A percentile compares a stretch with the other conserved stretches of the same genome.
Evolutionary conservation across 768 basidiomycete species (phyloP).

Genomic region (Suillus variegatus): DNA sequence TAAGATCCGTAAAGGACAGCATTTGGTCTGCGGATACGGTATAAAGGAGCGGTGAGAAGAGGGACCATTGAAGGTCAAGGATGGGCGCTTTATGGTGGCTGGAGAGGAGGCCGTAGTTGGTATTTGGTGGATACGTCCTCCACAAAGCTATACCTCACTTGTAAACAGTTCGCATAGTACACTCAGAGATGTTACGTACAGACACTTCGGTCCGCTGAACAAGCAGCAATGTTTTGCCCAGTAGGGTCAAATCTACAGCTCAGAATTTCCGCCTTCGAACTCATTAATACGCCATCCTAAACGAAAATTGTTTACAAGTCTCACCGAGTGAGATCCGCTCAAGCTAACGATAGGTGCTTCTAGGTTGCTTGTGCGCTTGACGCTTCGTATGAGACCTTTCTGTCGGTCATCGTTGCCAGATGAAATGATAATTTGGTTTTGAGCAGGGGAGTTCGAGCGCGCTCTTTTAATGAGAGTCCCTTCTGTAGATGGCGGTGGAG

Average conservation of each 20-base stretch:
- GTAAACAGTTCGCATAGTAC: constrained; percentile 7
- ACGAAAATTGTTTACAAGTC: constrained; percentile 25
- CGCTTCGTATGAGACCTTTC: constrained; percentile 79
- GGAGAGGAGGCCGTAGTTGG: constrained; percentile 86
- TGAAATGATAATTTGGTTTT: constrained; percentile 78
- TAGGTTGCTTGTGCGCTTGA: constrained; percentile 90
- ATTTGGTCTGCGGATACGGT: constrained; percentile 91
- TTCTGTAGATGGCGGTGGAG: constrained; percentile 48
- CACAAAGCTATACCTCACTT: constrained; percentile 62
- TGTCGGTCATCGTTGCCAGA: constrained; percentile 69
- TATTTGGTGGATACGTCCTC: constrained; percentile 90
- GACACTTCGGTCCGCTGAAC: constrained; percentile 86
- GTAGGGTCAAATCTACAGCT: constrained; percentile 93
- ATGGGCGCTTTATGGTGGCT: constrained; percentile 89
- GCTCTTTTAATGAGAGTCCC: constrained; percentile 65
- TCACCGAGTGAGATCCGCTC: constrained; percentile 81
- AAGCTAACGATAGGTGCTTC: constrained; percentile 94
- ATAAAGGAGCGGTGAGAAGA: constrained; percentile 71
- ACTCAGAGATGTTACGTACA: constrained; percentile 54
- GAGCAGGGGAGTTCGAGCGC: constrained; percentile 48
- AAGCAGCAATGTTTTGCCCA: constrained; percentile 92
- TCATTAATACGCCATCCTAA: neutral
- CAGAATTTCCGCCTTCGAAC: constrained; percentile 73
- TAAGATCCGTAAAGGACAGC: constrained; percentile 72
- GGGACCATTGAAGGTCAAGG: constrained; percentile 89